Evolutionary conservation across 257 asterid genomes (phyloP), one percentile per base, ranked within the genome.

Genomic region (Ophiorrhiza pumila): DNA sequence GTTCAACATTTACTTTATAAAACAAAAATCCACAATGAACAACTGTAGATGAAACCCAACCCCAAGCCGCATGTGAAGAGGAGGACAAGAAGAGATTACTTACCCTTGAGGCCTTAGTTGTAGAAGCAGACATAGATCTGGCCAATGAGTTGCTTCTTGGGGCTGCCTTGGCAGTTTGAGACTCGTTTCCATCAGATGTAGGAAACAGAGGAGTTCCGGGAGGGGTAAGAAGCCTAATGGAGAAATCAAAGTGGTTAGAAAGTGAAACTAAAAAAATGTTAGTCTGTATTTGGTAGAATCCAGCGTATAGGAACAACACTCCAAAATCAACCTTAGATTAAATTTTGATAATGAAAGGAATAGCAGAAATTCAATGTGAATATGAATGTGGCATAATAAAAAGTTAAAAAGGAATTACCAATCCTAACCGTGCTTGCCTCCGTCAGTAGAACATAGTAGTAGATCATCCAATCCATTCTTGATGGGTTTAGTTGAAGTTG

Each of bases 141-240:
- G 76, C 83, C 77, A 84, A 68, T 35, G 88, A 83, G 84, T 89
- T 87, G 77, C 78, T 85, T 78, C 96, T 92, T 71, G 91, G 86
- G 76, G 96, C 88, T 77, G 73, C 72, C 50, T 79, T 78, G 76
- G 80, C 81, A 20, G 83, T 68, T 71, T 78, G 91, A 78, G 94
- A 77, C 78, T 86, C 96, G 81, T 77, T 84, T 76, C 87, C 91
- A 79, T 89, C 90, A 47, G 85, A 73, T 69, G 96, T 77, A 80
- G 99, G 86, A 74, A 88, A 91, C 80, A 92, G 77, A 49, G 99
- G 99, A 81, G 98, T 92, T 75, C 93, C 99, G 68, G 99, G 99
- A 81, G 99, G 99, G 71, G 99, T 95, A 74, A 95, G 97, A 87
- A 95, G 99, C 99, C 99, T 95, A 72, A 67, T 45, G 7, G n/a